These are phyloP conservation scores for Candida nitratophila DNA, from an alignment of 805 yeast species.

Conservation along the genomic window DNA sequence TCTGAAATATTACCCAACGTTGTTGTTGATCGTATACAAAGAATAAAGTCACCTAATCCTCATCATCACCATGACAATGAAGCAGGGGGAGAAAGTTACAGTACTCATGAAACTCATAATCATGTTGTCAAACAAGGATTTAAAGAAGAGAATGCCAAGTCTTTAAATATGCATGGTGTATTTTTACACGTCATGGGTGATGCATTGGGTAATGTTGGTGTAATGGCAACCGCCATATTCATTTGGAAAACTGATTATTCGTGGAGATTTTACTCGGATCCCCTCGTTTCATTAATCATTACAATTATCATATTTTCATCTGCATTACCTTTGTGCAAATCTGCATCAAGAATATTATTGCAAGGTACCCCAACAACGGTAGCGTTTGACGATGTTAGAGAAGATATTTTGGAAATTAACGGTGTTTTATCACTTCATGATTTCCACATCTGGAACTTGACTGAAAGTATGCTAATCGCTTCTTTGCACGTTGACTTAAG, in stretches of 20 bases:
- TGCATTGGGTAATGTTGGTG: conserved; percentile 93
- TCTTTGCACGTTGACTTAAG: conserved; percentile 80
- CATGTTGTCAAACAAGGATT: conserved; percentile 14
- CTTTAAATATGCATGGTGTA: conserved; percentile 97
- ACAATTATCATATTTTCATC: conserved; percentile 85
- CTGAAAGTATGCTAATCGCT: conserved; percentile 81
- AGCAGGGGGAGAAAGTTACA: no score
- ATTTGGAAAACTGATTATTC: conserved; percentile 90
- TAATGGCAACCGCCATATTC: conserved; percentile 78
- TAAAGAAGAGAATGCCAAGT: conserved; percentile 32
- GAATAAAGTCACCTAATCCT: conserved; percentile 1
- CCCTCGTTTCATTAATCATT: conserved; percentile 75
- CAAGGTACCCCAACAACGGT: conserved; percentile 91
- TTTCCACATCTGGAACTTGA: conserved; percentile 93
- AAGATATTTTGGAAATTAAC: conserved; percentile 57
- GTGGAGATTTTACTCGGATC: conserved; percentile 86
- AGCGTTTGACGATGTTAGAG: conserved; percentile 65
- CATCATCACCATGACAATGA: conserved; percentile 7
- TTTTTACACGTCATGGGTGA: conserved; percentile 94
- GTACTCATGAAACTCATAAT: conserved; percentile 16
- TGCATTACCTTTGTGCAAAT: conserved; percentile 83
- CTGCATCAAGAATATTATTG: conserved; percentile 77
- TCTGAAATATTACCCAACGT: conserved; percentile 21
- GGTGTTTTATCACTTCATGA: conserved; percentile 87
- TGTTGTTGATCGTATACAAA: conserved; percentile 17